Percentiles rank a stretch among this genome's conserved stretches.
Conservation (phyloP, 176 grass and related monocot species). For the Aechmea fasciata region DNA sequence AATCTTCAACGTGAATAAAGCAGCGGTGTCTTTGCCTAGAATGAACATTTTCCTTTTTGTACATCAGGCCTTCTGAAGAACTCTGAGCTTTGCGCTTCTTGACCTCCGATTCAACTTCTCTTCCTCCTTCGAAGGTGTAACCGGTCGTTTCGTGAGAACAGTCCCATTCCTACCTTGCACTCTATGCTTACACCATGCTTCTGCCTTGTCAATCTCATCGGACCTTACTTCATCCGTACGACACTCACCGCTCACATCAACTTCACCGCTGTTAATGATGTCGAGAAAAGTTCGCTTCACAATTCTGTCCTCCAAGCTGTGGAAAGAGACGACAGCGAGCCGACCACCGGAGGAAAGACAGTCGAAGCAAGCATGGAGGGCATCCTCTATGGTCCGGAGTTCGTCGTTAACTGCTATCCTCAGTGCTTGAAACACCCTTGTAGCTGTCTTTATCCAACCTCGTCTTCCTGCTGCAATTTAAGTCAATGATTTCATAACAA, state of each 20-base stretch:
- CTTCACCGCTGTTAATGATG: constrained; percentile 39
- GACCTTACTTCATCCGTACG: constrained; percentile 1
- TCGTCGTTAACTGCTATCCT: constrained; percentile 93
- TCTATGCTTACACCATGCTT: constrained; percentile 49
- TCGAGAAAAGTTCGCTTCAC: constrained; percentile 83
- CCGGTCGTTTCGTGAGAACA: constrained; percentile 73
- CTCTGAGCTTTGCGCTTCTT: constrained; percentile 89
- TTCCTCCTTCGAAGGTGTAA: constrained; percentile 70
- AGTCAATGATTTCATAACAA: constrained; percentile 6
- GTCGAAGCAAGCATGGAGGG: constrained; percentile 75
- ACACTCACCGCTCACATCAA: constrained; percentile 10
- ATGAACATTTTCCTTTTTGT: not conserved
- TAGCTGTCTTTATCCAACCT: constrained; percentile 93
- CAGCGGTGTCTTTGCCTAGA: not conserved
- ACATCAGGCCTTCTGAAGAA: constrained; percentile 45
- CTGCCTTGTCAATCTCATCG: constrained; percentile 17
- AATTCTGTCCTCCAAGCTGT: constrained; percentile 82
- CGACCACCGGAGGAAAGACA: constrained; percentile 59
- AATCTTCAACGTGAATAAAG: too few relatives aligned
- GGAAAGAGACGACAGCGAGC: constrained; percentile 85
- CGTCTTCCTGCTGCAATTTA: constrained; percentile 51
- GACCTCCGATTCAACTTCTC: constrained; percentile 79
- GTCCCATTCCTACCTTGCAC: constrained; percentile 59
- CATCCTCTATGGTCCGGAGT: constrained; percentile 53
- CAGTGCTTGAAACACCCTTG: constrained; percentile 79